Evolutionary conservation across 305 asterid species (phyloP).

Genomic region (Lippia alba): DNA sequence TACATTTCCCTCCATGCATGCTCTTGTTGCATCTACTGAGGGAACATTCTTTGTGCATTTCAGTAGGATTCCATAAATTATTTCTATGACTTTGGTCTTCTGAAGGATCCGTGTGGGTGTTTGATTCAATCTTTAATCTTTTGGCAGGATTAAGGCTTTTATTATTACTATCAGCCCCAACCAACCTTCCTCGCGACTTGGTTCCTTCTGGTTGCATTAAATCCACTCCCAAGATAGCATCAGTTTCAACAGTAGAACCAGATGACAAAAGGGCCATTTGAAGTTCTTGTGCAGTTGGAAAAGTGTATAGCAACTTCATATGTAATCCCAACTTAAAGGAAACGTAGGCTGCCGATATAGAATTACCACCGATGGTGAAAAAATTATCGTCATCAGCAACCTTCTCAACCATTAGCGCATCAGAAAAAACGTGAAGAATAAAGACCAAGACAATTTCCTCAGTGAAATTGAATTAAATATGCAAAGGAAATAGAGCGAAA

Average conservation of each 20-base stretch:
- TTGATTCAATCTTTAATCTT: constrained; percentile 52
- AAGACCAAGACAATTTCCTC: constrained; percentile 32
- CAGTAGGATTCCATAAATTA: constrained; percentile 42
- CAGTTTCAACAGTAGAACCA: constrained; percentile 38
- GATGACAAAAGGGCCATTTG: constrained; percentile 63
- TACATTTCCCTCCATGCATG: constrained; percentile 53
- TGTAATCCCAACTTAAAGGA: constrained; percentile 80
- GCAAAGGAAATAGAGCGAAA: constrained; percentile 15
- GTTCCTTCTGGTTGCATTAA: constrained; percentile 36
- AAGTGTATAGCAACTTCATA: constrained; percentile 77
- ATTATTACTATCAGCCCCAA: constrained; percentile 33
- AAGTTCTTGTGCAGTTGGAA: constrained; percentile 77
- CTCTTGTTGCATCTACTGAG: constrained; percentile 84
- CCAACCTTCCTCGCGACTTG: constrained; percentile 36
- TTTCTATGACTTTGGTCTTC: constrained; percentile 41
- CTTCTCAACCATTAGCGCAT: constrained; percentile 71
- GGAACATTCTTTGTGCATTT: constrained; percentile 55
- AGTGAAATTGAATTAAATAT: constrained; percentile 28
- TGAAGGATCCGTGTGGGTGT: constrained; percentile 25
- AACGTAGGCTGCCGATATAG: constrained; percentile 84
- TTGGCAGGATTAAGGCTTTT: constrained; percentile 48
- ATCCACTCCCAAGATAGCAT: constrained; percentile 40
- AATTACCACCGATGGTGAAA: constrained; percentile 88
- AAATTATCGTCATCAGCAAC: constrained; percentile 69
- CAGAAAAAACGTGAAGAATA: constrained; percentile 68